These are phyloP conservation scores for Talaromyces sp. DNA, from an alignment of 2,329 filamentous ascomycete genomes.

Conservation along the genomic window DNA sequence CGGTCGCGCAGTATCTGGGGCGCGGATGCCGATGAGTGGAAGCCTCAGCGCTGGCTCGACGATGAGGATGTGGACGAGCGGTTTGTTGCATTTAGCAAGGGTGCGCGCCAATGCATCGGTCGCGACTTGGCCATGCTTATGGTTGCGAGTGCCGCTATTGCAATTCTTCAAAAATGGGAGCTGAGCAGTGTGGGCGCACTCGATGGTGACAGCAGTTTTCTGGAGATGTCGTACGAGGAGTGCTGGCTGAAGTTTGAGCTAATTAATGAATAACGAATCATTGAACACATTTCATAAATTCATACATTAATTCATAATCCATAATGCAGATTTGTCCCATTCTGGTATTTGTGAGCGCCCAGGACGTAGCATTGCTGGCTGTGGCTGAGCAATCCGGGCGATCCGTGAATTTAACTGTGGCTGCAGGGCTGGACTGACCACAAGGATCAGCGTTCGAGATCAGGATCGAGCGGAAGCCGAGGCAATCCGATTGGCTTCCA, in stretches of 20 bases:
- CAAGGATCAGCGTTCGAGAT: too few species aligned
- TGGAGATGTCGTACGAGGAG: slow-evolving; percentile 18
- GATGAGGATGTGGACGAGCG: slow-evolving; percentile 14
- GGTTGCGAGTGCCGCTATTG: slow-evolving; percentile 11
- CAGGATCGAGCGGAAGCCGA: too few species aligned
- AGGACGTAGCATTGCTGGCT: neutral
- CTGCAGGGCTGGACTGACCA: neutral
- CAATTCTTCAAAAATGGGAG: slow-evolving; percentile 12
- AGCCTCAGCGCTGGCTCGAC: slow-evolving; percentile 16
- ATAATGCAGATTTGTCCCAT: too few species aligned
- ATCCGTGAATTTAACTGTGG: neutral
- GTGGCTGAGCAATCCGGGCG: neutral
- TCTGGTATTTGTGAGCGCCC: too few species aligned
- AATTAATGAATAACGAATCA: neutral
- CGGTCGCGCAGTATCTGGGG: slow-evolving; percentile 16
- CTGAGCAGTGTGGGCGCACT: slow-evolving; percentile 12
- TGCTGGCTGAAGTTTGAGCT: slow-evolving; percentile 10
- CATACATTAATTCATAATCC: too few species aligned
- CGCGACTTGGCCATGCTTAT: slow-evolving; percentile 15
- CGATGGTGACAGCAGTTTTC: slow-evolving; percentile 12
- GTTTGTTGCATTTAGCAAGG: slow-evolving; percentile 17
- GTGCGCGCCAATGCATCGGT: slow-evolving; percentile 15
- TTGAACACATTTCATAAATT: neutral
- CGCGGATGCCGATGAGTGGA: slow-evolving; percentile 13
- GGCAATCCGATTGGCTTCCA: too few species aligned